Conservation (phyloP, 768 basidiomycete genomes). For the Kwoniella europaea region DNA sequence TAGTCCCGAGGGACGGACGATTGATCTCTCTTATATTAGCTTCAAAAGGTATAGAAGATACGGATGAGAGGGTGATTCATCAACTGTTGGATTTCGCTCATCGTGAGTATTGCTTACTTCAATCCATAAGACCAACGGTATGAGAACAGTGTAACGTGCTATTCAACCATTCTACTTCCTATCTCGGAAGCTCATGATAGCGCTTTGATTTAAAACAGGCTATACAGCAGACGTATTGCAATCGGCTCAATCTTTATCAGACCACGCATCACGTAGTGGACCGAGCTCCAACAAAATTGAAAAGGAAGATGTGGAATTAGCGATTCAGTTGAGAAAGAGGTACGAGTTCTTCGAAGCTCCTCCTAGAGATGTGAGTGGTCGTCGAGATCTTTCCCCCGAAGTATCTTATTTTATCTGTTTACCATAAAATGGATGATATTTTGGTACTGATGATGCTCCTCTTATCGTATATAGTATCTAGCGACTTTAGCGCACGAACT, state of each 20-base stretch:
- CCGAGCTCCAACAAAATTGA: constrained; percentile 43
- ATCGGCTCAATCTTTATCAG: constrained; percentile 58
- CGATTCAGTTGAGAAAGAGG: constrained; percentile 59
- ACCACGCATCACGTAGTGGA: constrained; percentile 57
- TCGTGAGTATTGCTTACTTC: constrained; percentile 44
- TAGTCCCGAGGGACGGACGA: constrained; percentile 60
- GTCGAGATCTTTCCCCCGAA: neutral
- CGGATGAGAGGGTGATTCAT: constrained; percentile 60
- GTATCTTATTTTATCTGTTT: neutral
- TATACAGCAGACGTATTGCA: constrained; percentile 60
- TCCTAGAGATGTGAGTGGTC: constrained; percentile 59
- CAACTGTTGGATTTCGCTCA: constrained; percentile 61
- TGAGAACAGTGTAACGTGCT: no score
- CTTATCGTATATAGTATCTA: constrained; percentile 55
- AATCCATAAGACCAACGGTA: no score
- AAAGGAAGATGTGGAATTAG: constrained; percentile 59
- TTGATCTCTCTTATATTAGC: constrained; percentile 60
- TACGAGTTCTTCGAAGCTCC: constrained; percentile 58
- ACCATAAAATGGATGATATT: neutral
- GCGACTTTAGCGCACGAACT: constrained; percentile 58
- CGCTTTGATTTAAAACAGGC: constrained; percentile 41
- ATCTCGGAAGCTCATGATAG: no score
- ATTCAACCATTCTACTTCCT: no score
- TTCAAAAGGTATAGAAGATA: constrained; percentile 60
- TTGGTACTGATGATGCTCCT: neutral